Base-by-base conservation (phyloP, 371 early-diverging fungal species). In the Mortierella sp. region DNA sequence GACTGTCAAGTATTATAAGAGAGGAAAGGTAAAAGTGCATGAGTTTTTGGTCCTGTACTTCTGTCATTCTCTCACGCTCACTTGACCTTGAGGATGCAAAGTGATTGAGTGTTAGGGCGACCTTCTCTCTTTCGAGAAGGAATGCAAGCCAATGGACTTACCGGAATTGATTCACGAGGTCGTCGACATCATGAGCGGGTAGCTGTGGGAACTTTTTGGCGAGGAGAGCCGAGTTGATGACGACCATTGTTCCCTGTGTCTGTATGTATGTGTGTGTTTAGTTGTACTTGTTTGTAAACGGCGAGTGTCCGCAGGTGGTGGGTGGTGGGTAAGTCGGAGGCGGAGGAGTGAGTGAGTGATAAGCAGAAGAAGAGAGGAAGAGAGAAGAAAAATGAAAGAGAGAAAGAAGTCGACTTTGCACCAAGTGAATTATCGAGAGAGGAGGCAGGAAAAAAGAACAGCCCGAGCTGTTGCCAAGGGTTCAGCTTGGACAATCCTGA, bases 121-220 rank as follows among this genome's bases (percentile, higher is more conserved):
- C 16, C 18, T 14, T 55, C 27, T 51, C 4, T 16, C 21, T 11
- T 21, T 27, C 11, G 58, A 56, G 48, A 7, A 27, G 29, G n/a
- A n/a, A n/a, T 18, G 38, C 21, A 24, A 7, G 32, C 35, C 46
- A 44, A 21, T 46, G 72, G 68, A 78, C 88, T 87, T 92, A 92
- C 94, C 88, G 89, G 90, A 94, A 94, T 77, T 91, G 89, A 77
- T 90, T 91, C 83, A 93, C 92, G 29, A 94, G 89, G 8, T 80
- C 76, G 81, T 92, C 91, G 79, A 93, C 92, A 74, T 93, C 94
- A 75, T 91, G 90, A 43, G 91, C 92, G 71, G 90, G 90, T 32
- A 94, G 76, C 43, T 89, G 87, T 76, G 94, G 94, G 73, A 90
- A 94, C 86, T 92, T 94, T 74, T 90, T 92, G 75, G 90, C 90